phyloP scores from a whole-genome alignment of 2,329 filamentous ascomycete species.

The Aspergillaceae sp. region DNA sequence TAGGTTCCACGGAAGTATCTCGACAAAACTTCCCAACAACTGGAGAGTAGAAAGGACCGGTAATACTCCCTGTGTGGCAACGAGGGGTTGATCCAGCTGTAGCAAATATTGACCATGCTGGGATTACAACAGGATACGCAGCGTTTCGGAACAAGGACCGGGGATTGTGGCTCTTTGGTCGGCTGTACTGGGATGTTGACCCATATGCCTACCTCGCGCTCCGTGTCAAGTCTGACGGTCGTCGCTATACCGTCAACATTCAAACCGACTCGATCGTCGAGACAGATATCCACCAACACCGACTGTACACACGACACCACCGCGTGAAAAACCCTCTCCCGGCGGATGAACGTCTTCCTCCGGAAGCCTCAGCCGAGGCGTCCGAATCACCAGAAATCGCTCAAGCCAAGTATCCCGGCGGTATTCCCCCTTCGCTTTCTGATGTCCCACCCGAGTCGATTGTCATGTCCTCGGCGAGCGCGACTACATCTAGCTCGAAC shows the following conservation, averaged over 20 bases:
- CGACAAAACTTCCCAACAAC: slow-evolving; percentile 68
- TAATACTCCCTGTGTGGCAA: slow-evolving; percentile 7
- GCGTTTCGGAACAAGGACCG: slow-evolving; percentile 79
- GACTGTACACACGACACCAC: slow-evolving; percentile 53
- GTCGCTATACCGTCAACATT: slow-evolving; percentile 89
- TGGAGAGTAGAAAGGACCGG: slow-evolving; percentile 37
- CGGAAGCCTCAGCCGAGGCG: slow-evolving; percentile 8
- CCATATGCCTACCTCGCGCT: slow-evolving; percentile 80
- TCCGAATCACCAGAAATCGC: slow-evolving; percentile 15
- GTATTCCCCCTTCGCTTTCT: slow-evolving; percentile 29
- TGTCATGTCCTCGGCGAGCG: slow-evolving; percentile 22
- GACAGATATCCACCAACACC: slow-evolving; percentile 92
- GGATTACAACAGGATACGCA: slow-evolving; percentile 63
- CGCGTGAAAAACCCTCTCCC: slow-evolving; percentile 16
- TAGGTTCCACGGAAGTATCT: slow-evolving; percentile 81
- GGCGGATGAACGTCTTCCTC: slow-evolving; percentile 8
- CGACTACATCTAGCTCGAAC: slow-evolving; percentile 57
- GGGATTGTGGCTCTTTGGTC: slow-evolving; percentile 72
- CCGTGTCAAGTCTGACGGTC: slow-evolving; percentile 79
- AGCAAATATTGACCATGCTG: neutral
- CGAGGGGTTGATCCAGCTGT: neutral
- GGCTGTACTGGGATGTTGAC: slow-evolving; percentile 79
- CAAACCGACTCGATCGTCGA: slow-evolving; percentile 91
- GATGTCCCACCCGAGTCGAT: slow-evolving; percentile 30
- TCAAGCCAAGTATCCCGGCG: slow-evolving; percentile 17